Evolutionary conservation across 1,284 basidiomycete species (phyloP), one percentile per base, ranked within the genome.

Genomic region (Cryptococcus sp.): DNA sequence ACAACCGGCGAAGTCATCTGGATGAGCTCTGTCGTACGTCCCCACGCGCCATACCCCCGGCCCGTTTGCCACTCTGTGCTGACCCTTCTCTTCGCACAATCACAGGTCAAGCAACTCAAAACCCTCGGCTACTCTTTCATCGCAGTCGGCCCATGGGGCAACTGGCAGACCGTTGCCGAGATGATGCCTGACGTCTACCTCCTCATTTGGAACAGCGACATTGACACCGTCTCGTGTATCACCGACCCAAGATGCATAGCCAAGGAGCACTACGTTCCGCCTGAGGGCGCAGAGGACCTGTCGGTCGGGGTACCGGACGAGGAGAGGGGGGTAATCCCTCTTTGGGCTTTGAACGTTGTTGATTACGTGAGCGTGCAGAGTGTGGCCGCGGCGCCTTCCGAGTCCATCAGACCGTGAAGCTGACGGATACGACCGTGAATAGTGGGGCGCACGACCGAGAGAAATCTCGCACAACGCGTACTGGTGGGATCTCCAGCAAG

Each of bases 351-450:
- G 37, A 67, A 69, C 38, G 62, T 69, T 0, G 61, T 69, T 7
- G 69, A 70, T 46, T 76, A 70, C 53, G 74, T 73, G 59, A 64
- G 74, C 66, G 13, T n/a, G n/a, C n/a, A n/a, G n/a, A n/a, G n/a
- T n/a, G n/a, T n/a, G n/a, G n/a, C n/a, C n/a, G n/a, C n/a, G n/a
- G n/a, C n/a, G n/a, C n/a, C n/a, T n/a, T n/a, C n/a, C n/a, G n/a
- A n/a, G n/a, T n/a, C n/a, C n/a, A n/a, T n/a, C n/a, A n/a, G n/a
- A n/a, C 20, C 12, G 15, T 11, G 15, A 37, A 21, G 15, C 13
- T 16, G 5, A 33, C 46, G 18, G 15, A 24, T 38, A 24, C 13
- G 12, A 45, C 4, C 24, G 21, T 39, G 15, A 39, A 23, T 42
- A 68, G 71, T 71, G 70, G 71, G 71, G 71, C 18, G 39, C 64